Evolutionary conservation across 1,284 basidiomycete genomes (phyloP).

Genomic region (Earliella scabrosa): DNA sequence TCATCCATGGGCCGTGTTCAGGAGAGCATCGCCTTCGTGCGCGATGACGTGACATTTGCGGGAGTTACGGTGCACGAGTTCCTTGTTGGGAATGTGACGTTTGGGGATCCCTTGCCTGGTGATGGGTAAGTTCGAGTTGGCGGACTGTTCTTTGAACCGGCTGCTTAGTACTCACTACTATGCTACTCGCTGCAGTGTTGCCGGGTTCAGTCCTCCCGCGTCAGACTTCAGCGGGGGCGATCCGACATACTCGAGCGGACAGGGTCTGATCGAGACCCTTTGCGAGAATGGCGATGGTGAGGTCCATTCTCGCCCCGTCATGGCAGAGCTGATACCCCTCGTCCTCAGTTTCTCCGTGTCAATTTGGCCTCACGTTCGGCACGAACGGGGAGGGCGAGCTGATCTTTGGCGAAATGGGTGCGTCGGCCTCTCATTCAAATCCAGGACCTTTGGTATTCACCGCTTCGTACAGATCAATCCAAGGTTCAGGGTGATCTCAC

Average conservation of each 20-base stretch:
- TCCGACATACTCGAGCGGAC: slow-evolving; percentile 8
- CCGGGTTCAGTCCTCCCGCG: slow-evolving; percentile 15
- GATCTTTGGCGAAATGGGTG: slow-evolving; percentile 13
- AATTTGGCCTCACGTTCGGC: slow-evolving; percentile 8
- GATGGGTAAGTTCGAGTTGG: slow-evolving; percentile 8
- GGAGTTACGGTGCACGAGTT: slow-evolving; percentile 7
- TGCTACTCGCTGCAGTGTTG: background rate
- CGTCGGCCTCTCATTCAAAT: background rate
- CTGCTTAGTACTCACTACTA: background rate
- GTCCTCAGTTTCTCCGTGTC: slow-evolving; percentile 17
- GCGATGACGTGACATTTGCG: slow-evolving; percentile 11
- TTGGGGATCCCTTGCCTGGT: slow-evolving; percentile 11
- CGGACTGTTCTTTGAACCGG: no score
- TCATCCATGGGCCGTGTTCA: no score
- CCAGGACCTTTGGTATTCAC: no score
- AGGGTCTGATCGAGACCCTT: slow-evolving; percentile 14
- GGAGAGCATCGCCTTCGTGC: slow-evolving; percentile 9
- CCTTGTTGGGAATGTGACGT: slow-evolving; percentile 13
- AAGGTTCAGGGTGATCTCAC: slow-evolving; percentile 13
- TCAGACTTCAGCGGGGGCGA: slow-evolving; percentile 13
- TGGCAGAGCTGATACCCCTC: no score
- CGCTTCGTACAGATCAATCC: slow-evolving; percentile 1
- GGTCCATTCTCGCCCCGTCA: background rate
- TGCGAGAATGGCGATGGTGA: slow-evolving; percentile 10
- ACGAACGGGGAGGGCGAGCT: slow-evolving; percentile 7